phyloP scores from a whole-genome alignment of 306 rosid species.

The Dalbergia cultrata region DNA sequence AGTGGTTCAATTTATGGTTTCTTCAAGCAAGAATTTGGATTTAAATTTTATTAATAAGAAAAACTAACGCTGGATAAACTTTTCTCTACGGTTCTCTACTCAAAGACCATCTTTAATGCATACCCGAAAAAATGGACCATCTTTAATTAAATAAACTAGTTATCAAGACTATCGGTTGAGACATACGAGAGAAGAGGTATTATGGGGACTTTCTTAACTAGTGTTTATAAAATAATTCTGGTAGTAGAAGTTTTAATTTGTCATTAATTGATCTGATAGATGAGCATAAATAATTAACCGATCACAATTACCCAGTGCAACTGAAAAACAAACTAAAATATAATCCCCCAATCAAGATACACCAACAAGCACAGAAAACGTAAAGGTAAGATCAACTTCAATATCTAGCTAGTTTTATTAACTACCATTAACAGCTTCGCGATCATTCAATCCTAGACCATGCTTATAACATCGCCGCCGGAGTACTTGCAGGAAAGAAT shows the following conservation, averaged over 20 bases:
- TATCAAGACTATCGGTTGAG: background rate
- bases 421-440: background rate
- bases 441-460: background rate
- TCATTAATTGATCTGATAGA: background rate
- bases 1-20: too few relatives aligned
- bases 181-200: too few relatives aligned
- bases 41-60: too few relatives aligned
- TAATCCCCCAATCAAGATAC: background rate
- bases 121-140: too few relatives aligned
- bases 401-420: too few relatives aligned
- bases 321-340: background rate
- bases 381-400: too few relatives aligned
- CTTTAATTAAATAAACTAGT: background rate
- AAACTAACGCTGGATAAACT: too few relatives aligned
- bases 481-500: slow-evolving; percentile 46
- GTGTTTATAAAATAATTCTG: background rate
- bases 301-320: background rate
- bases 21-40: too few relatives aligned
- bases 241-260: background rate
- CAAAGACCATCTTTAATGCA: too few relatives aligned
- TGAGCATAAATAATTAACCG: background rate
- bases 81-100: too few relatives aligned
- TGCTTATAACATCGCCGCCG: background rate
- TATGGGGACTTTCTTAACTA: background rate
- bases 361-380: background rate